A percentile compares a stretch with the other conserved stretches of the same genome.
Conservation (phyloP, 345 rosid species). For the Diplotaxis tenuifolia region DNA sequence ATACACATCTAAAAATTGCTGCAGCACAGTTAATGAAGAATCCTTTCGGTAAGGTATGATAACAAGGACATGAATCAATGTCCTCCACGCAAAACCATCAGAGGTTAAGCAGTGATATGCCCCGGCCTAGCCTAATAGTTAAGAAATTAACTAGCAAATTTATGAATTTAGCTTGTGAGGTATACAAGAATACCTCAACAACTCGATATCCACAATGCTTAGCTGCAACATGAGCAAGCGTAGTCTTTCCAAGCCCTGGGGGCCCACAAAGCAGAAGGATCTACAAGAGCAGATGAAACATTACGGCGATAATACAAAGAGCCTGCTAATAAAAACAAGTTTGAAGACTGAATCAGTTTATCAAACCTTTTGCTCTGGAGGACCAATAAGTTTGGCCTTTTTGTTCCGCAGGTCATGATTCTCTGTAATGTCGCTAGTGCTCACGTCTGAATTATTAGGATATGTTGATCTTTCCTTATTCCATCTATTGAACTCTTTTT, state of each 20-base stretch:
- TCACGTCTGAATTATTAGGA: conserved; percentile 37
- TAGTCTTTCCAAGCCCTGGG: conserved; percentile 99
- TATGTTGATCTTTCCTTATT: conserved; percentile 44
- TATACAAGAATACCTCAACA: conserved; percentile 70
- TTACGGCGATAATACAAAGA: conserved; percentile 1
- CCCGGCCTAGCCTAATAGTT: not conserved
- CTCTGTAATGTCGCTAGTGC: conserved; percentile 41
- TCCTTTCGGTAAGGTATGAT: not conserved
- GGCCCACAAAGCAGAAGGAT: conserved; percentile 95
- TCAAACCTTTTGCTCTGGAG: conserved; percentile 83
- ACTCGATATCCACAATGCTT: conserved; percentile 96
- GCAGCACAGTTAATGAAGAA: not conserved
- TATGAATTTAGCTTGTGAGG: conserved; percentile 10
- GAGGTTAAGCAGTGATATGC: not conserved
- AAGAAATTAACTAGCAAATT: not conserved
- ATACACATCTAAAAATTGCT: not conserved
- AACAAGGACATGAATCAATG: not conserved
- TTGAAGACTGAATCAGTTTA: conserved; percentile 16
- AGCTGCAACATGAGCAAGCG: conserved; percentile 96
- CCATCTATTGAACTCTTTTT: conserved; percentile 49
- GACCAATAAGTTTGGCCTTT: conserved; percentile 58
- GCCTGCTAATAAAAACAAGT: not conserved
- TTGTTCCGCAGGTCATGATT: conserved; percentile 47
- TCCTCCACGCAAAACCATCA: conserved; percentile 1
- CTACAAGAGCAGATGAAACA: conserved; percentile 46